Conservation (phyloP, 768 basidiomycete species). For the Auriscalpium orientale region DNA sequence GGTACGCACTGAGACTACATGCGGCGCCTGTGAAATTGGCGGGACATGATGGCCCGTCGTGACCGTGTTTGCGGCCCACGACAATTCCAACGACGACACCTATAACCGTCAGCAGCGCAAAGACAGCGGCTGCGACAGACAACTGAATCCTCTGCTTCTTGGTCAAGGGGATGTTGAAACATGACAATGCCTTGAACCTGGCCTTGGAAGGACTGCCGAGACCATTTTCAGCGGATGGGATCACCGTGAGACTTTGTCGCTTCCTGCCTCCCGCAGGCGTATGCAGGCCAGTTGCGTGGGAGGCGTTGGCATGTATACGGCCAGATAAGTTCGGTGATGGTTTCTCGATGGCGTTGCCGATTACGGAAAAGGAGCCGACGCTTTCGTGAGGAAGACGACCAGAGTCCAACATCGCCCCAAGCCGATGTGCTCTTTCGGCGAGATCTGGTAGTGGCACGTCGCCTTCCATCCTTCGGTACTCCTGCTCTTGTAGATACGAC, state of each 20-base stretch:
- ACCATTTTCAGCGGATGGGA: neutral
- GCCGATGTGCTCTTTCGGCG: slow-evolving; percentile 39
- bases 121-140: slow-evolving; percentile 6
- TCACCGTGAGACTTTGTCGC: neutral
- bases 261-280: slow-evolving; percentile 2
- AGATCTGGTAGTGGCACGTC: slow-evolving; percentile 45
- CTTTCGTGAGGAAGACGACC: slow-evolving; percentile 48
- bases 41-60: slow-evolving; percentile 26
- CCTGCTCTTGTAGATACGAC: slow-evolving; percentile 33
- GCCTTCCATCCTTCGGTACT: slow-evolving; percentile 38
- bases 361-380: slow-evolving; percentile 17
- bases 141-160: slow-evolving; percentile 10
- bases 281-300: slow-evolving; percentile 2
- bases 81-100: slow-evolving; percentile 39
- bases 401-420: slow-evolving; percentile 43
- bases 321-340: too few relatives aligned
- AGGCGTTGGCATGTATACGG: neutral
- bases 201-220: neutral
- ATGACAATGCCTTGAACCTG: neutral
- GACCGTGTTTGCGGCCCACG: slow-evolving; percentile 23
- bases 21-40: slow-evolving; percentile 38
- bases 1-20: slow-evolving; percentile 48
- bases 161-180: slow-evolving; percentile 3
- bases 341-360: neutral
- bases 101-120: slow-evolving; percentile 26